Percentiles rank a stretch among this genome's conserved stretches.
Conservation (phyloP, 805 yeast genomes). For the Candida pseudofarinosa region DNA sequence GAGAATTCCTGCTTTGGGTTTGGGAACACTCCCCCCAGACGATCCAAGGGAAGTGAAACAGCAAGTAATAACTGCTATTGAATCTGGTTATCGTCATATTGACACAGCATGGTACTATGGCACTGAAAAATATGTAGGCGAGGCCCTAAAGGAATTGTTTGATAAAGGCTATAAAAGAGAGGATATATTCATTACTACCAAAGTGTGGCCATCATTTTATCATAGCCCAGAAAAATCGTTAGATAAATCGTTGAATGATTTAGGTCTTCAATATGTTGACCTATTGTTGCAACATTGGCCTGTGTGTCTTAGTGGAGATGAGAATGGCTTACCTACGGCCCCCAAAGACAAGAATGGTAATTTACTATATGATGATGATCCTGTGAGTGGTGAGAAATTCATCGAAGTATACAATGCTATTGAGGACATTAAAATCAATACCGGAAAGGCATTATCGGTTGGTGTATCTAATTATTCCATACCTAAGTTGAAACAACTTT, state of each 20-base stretch:
- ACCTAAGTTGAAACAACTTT: constrained; percentile 22
- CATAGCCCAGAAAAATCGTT: constrained; percentile 39
- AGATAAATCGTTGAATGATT: constrained; percentile 34
- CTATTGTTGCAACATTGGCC: constrained; percentile 51
- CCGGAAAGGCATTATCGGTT: constrained; percentile 29
- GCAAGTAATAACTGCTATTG: constrained; percentile 34
- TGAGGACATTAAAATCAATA: constrained; percentile 24
- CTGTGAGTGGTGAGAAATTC: constrained; percentile 27
- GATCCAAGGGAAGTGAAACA: constrained; percentile 27
- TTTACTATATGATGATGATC: constrained; percentile 30
- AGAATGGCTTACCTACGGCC: constrained; percentile 31
- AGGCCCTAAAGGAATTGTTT: constrained; percentile 45
- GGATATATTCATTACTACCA: constrained; percentile 35
- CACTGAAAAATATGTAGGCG: constrained; percentile 40
- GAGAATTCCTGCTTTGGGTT: constrained; percentile 61
- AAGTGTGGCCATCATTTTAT: constrained; percentile 43
- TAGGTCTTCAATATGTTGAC: constrained; percentile 45
- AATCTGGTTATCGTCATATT: constrained; percentile 46
- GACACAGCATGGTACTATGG: constrained; percentile 53
- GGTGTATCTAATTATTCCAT: constrained; percentile 35
- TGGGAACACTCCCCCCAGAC: constrained; percentile 46
- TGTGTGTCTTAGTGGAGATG: constrained; percentile 36
- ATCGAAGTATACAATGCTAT: constrained; percentile 26
- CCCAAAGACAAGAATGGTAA: constrained; percentile 37
- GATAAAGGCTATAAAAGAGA: constrained; percentile 48